phyloP scores from a whole-genome alignment of 805 yeast genomes.

The Metschnikowia peoriensis region DNA sequence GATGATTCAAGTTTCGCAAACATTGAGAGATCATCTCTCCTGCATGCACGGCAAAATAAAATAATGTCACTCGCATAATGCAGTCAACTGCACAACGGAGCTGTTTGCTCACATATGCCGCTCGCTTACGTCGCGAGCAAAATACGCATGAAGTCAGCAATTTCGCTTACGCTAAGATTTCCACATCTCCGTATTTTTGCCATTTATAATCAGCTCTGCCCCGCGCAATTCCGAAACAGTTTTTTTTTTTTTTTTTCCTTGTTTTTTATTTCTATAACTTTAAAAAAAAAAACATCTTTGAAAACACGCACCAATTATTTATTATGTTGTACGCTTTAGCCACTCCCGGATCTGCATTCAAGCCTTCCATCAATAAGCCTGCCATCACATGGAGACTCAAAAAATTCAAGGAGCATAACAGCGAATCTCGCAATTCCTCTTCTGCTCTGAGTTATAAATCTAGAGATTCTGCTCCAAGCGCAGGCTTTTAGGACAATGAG shows the following conservation, averaged over 20 bases:
- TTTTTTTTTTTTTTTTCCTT: too few relatives aligned
- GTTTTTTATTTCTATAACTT: too few relatives aligned
- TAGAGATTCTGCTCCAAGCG: background rate
- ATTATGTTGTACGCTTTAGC: constrained; percentile 31
- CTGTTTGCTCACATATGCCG: background rate
- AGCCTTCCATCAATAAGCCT: constrained; percentile 33
- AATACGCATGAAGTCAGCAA: background rate
- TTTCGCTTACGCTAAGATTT: background rate
- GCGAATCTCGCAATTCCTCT: constrained; percentile 10
- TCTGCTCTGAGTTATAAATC: constrained; percentile 12
- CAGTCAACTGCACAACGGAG: background rate
- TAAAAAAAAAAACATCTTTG: too few relatives aligned
- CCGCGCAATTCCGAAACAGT: background rate
- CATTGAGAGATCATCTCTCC: background rate
- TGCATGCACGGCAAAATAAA: background rate
- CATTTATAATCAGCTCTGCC: too few relatives aligned
- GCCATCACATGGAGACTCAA: constrained; percentile 36
- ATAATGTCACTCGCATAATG: background rate
- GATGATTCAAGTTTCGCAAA: background rate
- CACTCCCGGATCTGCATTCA: constrained; percentile 39
- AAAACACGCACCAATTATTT: background rate
- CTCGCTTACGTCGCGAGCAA: background rate
- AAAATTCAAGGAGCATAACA: constrained; percentile 30
- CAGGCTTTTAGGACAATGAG: background rate
- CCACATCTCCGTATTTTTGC: background rate